Evolutionary conservation across 805 yeast genomes (phyloP).

Genomic region (Metschnikowia continentalis): DNA sequence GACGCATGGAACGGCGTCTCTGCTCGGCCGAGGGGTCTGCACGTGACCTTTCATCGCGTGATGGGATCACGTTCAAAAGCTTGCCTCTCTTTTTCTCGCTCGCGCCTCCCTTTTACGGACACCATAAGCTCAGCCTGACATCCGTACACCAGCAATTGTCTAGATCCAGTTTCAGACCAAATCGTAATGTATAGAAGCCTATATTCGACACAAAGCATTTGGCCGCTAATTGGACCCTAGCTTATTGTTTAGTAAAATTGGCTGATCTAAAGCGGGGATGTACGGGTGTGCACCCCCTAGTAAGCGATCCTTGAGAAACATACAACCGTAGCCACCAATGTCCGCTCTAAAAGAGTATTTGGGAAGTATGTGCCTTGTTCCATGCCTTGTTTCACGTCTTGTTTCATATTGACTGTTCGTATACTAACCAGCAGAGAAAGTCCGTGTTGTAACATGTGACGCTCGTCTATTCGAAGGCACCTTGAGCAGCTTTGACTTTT

Average conservation of each 20-base stretch:
- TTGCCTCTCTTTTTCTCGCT: not conserved
- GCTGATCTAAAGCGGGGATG: not conserved
- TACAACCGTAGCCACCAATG: constrained; percentile 18
- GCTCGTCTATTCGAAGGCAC: constrained; percentile 48
- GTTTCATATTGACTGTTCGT: not conserved
- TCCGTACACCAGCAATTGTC: not conserved
- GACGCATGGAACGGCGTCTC: constrained; percentile 2
- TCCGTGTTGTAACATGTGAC: constrained; percentile 54
- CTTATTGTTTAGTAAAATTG: too few species aligned
- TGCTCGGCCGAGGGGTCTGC: not conserved
- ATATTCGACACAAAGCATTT: not conserved
- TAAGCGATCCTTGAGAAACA: not conserved
- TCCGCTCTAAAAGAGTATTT: constrained; percentile 30
- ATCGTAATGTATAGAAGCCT: not conserved
- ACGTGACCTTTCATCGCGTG: not conserved
- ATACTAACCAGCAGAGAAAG: constrained; percentile 35
- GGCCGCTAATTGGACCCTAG: too few species aligned
- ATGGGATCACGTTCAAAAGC: not conserved
- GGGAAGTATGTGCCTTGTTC: constrained; percentile 27
- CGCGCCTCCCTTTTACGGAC: not conserved
- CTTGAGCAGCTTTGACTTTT: constrained; percentile 57
- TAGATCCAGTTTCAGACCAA: too few species aligned
- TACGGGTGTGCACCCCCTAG: not conserved
- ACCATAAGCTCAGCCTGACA: not conserved
- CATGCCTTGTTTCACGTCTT: too few species aligned